These are phyloP conservation scores for Fistulinella staudtii DNA, from an alignment of 1,284 basidiomycete genomes.

Conservation along the genomic window DNA sequence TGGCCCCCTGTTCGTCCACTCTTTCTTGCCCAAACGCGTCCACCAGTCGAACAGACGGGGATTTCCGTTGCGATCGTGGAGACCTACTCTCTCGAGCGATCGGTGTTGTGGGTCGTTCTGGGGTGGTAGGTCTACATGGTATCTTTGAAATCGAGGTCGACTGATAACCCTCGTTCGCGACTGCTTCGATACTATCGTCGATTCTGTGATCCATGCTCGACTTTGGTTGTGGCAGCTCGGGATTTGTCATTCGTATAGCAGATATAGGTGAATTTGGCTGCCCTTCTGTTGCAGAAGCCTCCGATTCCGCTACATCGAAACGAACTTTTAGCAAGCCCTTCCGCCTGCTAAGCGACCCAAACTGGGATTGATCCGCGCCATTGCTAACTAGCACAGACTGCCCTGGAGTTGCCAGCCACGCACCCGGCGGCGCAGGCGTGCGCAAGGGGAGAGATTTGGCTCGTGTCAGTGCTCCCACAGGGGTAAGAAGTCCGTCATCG, in stretches of 20 bases:
- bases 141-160: not conserved
- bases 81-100: slow-evolving; percentile 25
- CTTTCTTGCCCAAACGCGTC: slow-evolving; percentile 55
- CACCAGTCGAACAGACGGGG: slow-evolving; percentile 52
- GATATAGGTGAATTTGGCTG: slow-evolving; percentile 26
- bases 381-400: slow-evolving; percentile 20
- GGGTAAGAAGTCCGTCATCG: slow-evolving; percentile 39
- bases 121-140: slow-evolving; percentile 14
- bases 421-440: slow-evolving; percentile 70
- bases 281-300: slow-evolving; percentile 38
- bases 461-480: slow-evolving; percentile 42
- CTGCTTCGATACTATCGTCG: not conserved
- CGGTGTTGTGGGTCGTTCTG: slow-evolving; percentile 22
- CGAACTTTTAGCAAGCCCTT: slow-evolving; percentile 57
- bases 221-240: slow-evolving; percentile 16
- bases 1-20: slow-evolving; percentile 8
- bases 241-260: slow-evolving; percentile 25
- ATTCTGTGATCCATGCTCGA: not conserved
- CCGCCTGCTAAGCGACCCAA: slow-evolving; percentile 30
- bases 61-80: slow-evolving; percentile 39
- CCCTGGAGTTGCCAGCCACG: slow-evolving; percentile 62
- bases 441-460: slow-evolving; percentile 42
- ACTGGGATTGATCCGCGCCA: slow-evolving; percentile 29
- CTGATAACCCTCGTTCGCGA: slow-evolving; percentile 2
- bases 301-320: slow-evolving; percentile 52